These are phyloP conservation scores for Tephrocybe sp. DNA, from an alignment of 768 basidiomycete genomes.

Conservation along the genomic window DNA sequence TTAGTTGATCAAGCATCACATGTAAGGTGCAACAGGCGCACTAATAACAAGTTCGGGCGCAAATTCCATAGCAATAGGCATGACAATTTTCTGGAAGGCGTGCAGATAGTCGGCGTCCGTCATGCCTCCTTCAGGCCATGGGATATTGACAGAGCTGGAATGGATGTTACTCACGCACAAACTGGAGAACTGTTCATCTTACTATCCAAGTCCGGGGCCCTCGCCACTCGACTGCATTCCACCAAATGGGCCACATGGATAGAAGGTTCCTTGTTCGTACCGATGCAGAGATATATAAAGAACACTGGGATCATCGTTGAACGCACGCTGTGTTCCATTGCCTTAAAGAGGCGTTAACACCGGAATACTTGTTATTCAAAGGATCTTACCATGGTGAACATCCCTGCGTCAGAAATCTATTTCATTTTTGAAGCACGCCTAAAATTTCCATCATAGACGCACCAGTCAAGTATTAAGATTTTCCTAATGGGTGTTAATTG, in stretches of 20 bases:
- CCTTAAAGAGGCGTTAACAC: slow-evolving; percentile 44
- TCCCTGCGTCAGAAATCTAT: slow-evolving; percentile 48
- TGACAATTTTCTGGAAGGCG: slow-evolving; percentile 92
- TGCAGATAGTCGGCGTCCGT: slow-evolving; percentile 94
- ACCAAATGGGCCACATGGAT: slow-evolving; percentile 91
- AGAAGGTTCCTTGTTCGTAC: slow-evolving; percentile 89
- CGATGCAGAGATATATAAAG: slow-evolving; percentile 95
- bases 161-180: slow-evolving; percentile 7
- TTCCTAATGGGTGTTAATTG: slow-evolving; percentile 66
- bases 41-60: slow-evolving; percentile 95
- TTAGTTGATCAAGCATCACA: neutral
- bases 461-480: slow-evolving; percentile 96
- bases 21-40: slow-evolving; percentile 34
- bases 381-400: slow-evolving; percentile 72
- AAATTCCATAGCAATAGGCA: slow-evolving; percentile 98
- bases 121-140: slow-evolving; percentile 89
- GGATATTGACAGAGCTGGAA: slow-evolving; percentile 87
- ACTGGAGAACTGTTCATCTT: slow-evolving; percentile 28
- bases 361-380: neutral
- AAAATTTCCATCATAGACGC: slow-evolving; percentile 26
- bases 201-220: slow-evolving; percentile 85
- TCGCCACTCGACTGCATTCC: slow-evolving; percentile 83
- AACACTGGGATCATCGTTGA: slow-evolving; percentile 88
- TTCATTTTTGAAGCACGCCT: slow-evolving; percentile 1
- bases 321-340: slow-evolving; percentile 96